Base-by-base conservation (phyloP, 257 asterid species). In the Lycium ferocissimum region DNA sequence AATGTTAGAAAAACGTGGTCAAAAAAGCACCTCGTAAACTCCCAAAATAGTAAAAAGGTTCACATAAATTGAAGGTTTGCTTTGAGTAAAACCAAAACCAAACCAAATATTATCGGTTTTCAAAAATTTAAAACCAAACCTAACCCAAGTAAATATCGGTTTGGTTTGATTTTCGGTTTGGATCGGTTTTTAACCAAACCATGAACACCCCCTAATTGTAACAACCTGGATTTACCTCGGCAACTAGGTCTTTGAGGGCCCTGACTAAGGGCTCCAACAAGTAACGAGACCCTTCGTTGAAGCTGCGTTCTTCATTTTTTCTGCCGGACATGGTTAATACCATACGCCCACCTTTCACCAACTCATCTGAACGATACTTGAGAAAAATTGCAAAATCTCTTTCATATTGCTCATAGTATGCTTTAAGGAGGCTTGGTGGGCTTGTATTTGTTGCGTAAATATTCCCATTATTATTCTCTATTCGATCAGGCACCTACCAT, bases 221-320 rank as follows among this genome's bases (percentile, higher is more conserved):
- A 9, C 4, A 59, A 22, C 6, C 18, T 59, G 7, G 66, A 17
- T 2, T 49, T 86, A 92, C 96, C 97, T 92, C 87, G 0, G 78
- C 81, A n/a, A 91, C 93, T 89, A 91, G 71, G 13, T 91, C 90
- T 79, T 83, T 85, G 56, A 94, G 93, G 1, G 92, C 89, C 49
- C 49, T 37, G 10, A 92, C 92, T 78, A 94, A 38, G n/a, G 89
- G 93, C 86, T 94, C 93, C 92, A 92, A 94, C n/a, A 92, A 87
- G 26, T 91, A 87, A 86, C 93, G 87, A 54, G 92, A 73, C 15
- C 91, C 96, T 78, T 91, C 91, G 89, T 89, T 89, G 3, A 83
- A 76, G 22, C 89, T 38, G 43, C 90, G 49, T 85, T 38, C 90
- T 26, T 90, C 89, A 51, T 85, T 87, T 84, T 86, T 88, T 84